Conservation (phyloP, 1,284 basidiomycete species). For the Ceraceosorus guamensis region DNA sequence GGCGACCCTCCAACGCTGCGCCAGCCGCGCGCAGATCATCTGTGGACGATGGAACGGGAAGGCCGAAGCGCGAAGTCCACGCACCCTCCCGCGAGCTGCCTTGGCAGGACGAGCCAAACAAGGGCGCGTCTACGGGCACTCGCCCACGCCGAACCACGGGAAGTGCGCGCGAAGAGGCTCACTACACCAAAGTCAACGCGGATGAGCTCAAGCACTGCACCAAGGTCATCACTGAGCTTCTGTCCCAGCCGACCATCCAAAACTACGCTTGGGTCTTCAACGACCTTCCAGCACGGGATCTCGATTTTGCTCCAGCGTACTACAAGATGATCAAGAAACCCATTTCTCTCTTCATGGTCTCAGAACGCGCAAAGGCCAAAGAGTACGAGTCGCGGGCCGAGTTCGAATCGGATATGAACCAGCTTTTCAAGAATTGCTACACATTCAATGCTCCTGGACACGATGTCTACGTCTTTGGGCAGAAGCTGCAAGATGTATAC, state of each 20-base stretch:
- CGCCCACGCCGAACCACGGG: no score
- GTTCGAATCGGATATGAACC: slow-evolving; percentile 82
- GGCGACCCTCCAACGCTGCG: slow-evolving; percentile 24
- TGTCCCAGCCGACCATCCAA: slow-evolving; percentile 67
- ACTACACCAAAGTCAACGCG: slow-evolving; percentile 62
- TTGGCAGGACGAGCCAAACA: slow-evolving; percentile 60
- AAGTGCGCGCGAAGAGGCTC: slow-evolving; percentile 50
- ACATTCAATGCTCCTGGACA: slow-evolving; percentile 84
- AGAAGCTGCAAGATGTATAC: slow-evolving; percentile 67
- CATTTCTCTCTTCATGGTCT: slow-evolving; percentile 61
- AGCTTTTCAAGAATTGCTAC: slow-evolving; percentile 90
- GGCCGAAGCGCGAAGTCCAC: slow-evolving; percentile 94
- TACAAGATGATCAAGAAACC: slow-evolving; percentile 88
- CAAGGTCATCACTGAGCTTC: slow-evolving; percentile 68
- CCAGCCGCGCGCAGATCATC: slow-evolving; percentile 60
- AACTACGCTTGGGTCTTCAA: slow-evolving; percentile 76
- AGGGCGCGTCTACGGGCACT: slow-evolving; percentile 13
- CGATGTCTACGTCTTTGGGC: slow-evolving; percentile 62
- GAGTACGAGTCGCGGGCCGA: slow-evolving; percentile 69
- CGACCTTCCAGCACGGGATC: slow-evolving; percentile 75
- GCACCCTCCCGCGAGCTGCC: slow-evolving; percentile 86
- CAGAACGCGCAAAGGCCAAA: slow-evolving; percentile 65
- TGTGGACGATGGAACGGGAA: slow-evolving; percentile 57
- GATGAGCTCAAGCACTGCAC: slow-evolving; percentile 80
- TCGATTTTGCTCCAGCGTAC: slow-evolving; percentile 71